These are phyloP conservation scores for Aureobasidium namibiae DNA, from an alignment of 2,329 filamentous ascomycete genomes.

Conservation along the genomic window DNA sequence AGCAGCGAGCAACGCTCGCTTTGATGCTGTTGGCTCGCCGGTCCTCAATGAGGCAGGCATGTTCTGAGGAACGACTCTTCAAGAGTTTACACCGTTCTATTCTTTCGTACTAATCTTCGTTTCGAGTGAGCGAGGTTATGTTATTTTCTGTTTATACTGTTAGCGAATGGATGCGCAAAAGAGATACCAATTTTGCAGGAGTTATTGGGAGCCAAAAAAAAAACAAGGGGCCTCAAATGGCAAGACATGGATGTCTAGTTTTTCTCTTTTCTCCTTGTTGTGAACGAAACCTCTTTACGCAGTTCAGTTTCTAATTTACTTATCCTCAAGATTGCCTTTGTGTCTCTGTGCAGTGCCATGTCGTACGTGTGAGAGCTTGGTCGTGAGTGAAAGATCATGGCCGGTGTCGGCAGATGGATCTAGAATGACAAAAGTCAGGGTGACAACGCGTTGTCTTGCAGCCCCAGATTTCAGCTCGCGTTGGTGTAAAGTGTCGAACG, in stretches of 20 bases:
- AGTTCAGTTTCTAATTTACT: not conserved
- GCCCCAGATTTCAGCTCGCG: not conserved
- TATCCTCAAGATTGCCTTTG: not conserved
- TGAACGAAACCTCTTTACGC: slow-evolving; percentile 9
- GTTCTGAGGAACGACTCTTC: no score
- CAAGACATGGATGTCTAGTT: not conserved
- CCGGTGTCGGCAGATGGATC: no score
- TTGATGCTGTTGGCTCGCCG: slow-evolving; percentile 13
- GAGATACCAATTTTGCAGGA: slow-evolving; percentile 4
- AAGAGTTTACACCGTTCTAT: no score
- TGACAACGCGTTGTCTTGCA: not conserved
- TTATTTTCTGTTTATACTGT: not conserved
- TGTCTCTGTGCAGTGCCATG: not conserved
- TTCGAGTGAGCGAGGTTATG: not conserved
- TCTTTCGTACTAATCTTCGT: not conserved
- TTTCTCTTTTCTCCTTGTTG: not conserved
- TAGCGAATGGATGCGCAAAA: not conserved
- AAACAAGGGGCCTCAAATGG: not conserved
- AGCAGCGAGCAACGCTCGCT: slow-evolving; percentile 4
- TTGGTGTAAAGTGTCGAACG: not conserved
- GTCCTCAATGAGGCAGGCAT: slow-evolving; percentile 16
- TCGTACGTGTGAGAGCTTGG: no score
- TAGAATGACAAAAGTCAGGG: not conserved
- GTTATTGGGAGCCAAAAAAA: not conserved
- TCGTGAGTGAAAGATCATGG: not conserved